phyloP scores from a whole-genome alignment of 1,139 yeast genomes.

The Saccharomyces hybrid region DNA sequence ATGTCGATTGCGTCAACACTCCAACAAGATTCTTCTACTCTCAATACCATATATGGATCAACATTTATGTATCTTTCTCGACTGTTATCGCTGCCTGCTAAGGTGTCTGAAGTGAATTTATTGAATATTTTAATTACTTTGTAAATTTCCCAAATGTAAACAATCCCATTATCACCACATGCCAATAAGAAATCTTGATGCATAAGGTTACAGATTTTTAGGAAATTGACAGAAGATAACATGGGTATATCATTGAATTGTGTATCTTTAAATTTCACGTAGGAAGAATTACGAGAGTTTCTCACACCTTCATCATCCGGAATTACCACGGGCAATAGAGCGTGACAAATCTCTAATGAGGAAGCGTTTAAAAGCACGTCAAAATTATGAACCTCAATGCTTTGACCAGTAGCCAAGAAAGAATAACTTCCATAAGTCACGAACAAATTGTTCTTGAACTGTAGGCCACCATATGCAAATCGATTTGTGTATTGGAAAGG shows the following conservation, averaged over 20 bases:
- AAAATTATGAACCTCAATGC: constrained; percentile 8
- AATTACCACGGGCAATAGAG: neutral
- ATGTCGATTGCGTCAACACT: constrained; percentile 18
- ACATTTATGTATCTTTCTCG: neutral
- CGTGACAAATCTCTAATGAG: constrained; percentile 3
- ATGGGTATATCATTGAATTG: constrained; percentile 1
- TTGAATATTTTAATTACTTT: constrained; percentile 3
- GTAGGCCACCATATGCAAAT: constrained; percentile 4
- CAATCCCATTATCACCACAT: constrained; percentile 13
- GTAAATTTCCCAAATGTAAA: constrained; percentile 9
- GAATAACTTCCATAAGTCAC: constrained; percentile 10
- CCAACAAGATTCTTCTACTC: constrained; percentile 20
- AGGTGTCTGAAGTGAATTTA: neutral
- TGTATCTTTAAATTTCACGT: constrained; percentile 1
- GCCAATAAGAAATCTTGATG: constrained; percentile 13
- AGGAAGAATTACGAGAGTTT: neutral
- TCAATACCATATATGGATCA: constrained; percentile 11
- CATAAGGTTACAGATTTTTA: constrained; percentile 14
- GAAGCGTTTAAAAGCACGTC: constrained; percentile 2
- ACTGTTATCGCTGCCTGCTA: constrained; percentile 1
- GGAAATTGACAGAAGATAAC: constrained; percentile 10
- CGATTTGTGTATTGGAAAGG: neutral
- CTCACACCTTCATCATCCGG: neutral
- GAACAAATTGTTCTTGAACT: constrained; percentile 13
- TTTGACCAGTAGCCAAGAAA: constrained; percentile 8